phyloP scores from a whole-genome alignment of 225 moss, liverwort and hornwort genomes.

The Ulota crispa region DNA sequence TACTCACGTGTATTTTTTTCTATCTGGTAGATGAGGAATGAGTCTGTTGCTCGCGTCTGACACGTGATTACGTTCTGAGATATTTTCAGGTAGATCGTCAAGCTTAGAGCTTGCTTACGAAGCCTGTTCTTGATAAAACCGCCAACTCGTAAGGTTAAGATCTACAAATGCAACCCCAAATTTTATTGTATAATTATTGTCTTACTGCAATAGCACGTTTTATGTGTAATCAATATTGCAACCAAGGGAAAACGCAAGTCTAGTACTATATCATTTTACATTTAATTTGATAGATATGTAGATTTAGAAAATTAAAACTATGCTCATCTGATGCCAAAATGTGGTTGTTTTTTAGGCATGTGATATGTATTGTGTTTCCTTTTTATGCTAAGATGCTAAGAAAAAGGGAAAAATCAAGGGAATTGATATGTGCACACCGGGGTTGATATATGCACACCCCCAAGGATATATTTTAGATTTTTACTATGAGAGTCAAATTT shows the following conservation, averaged over 20 bases:
- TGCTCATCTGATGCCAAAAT: no score
- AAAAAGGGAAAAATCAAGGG: no score
- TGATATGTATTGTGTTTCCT: no score
- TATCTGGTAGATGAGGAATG: neutral
- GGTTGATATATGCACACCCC: no score
- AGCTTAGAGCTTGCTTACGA: slow-evolving; percentile 17
- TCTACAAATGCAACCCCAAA: neutral
- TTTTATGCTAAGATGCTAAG: no score
- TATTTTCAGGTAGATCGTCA: slow-evolving; percentile 2
- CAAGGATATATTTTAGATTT: no score
- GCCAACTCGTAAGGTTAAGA: neutral
- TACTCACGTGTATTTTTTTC: neutral
- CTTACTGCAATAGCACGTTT: neutral
- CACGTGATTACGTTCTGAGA: no score
- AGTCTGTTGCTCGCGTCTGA: neutral
- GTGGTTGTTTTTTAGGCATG: neutral
- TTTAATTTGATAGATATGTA: neutral
- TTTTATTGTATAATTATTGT: neutral
- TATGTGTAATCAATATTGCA: neutral
- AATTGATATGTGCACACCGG: no score
- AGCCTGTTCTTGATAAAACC: neutral
- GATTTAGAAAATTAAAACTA: neutral
- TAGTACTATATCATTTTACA: neutral
- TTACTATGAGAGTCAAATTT: no score
- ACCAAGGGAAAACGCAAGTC: neutral